Base-by-base conservation (phyloP, 1,284 basidiomycete species). In the Xerocomus amazonicus region DNA sequence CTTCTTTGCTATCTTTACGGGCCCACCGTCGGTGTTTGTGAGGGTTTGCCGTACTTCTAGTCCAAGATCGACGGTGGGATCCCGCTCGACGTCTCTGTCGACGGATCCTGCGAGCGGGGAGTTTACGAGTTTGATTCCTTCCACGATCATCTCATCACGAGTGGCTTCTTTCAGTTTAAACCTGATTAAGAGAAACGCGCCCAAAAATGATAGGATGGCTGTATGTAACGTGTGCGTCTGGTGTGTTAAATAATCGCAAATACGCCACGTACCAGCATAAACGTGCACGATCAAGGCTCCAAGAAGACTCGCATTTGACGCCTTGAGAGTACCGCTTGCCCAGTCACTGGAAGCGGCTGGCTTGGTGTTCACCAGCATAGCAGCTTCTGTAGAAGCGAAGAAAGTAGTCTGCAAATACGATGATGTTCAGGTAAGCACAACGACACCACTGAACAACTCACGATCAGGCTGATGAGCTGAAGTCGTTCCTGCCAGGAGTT, bases 401-500 rank as follows among this genome's bases (percentile, higher is more conserved):
- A 83, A 83, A 0, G 80, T 82, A 0, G 81, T 80, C 81, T 83
- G 51, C n/a, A n/a, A 7, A 48, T 27, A 19, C 1, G 14, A 26
- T 31, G 35, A 33, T 9, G 14, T 13, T 54, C 37, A 56, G 35
- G 39, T 14, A 23, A 17, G 6, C 10, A 17, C 23, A 3, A 35
- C n/a, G n/a, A 43, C 17, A 31, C 43, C 3, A 19, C 3, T 3
- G 31, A 17, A 7, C 16, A 33, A 69, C 78, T 59, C 38, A 82
- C 80, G 42, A 81, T 80, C 29, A 83, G 73, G 47, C 73, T 77
- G 59, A 83, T 81, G 9, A 81, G 63, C 62, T 80, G 79, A 49
- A 81, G 66, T 19, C 79, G 66, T 51, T 82, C 81, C 71, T 79
- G 76, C 81, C 81, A 83, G 4, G 78, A 77, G 58, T 76, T 73